Evolutionary conservation across 192 early-diverging fungal genomes (phyloP), one percentile per base, ranked within the genome.

Genomic region (Podila verticillata): DNA sequence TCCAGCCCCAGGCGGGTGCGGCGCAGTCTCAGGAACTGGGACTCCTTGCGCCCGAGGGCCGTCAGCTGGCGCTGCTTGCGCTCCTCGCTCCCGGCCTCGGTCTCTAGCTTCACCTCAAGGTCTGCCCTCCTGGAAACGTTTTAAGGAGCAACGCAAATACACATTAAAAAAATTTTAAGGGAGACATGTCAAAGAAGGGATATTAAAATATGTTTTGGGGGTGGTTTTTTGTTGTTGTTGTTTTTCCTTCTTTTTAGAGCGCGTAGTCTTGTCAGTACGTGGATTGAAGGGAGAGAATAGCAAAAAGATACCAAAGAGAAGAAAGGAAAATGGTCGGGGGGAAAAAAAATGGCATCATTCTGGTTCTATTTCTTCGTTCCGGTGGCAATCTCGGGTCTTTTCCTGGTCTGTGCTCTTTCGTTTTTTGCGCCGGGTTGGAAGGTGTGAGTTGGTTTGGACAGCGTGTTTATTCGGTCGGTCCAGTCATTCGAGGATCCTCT

Each of bases 21-120:
- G 36, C 97, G 88, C 48, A 99, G 85, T 59, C 98, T 90, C 79
- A 99, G 86, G 81, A 96, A 99, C 66, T 96, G 93, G 32, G 95
- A 94, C 75, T 99, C 98, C 70, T 96, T 97, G 61, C 92, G 83
- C 5, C 95, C 95, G 12, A 96, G 83, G 24, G 87, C 87, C 32
- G 78, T 79, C 75, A 98, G 73, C 83, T 97, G 95, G 59, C 96
- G 87, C 47, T 91, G 87, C 82, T 95, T 96, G 73, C 94, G 91
- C 72, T 98, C 98, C 36, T 95, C 95, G 24, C 93, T 93, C 66
- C 94, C 93, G 39, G 84, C 84, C 68, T 98, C 95, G 4, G 81
- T 85, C 63, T 85, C 73, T 10, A 97, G 83, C 61, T 88, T 89
- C 66, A 90, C 83, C 84, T 98, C 96, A 30, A 95, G 85, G 30